phyloP scores from a whole-genome alignment of 768 basidiomycete species.

The Hypholoma sublateritium region DNA sequence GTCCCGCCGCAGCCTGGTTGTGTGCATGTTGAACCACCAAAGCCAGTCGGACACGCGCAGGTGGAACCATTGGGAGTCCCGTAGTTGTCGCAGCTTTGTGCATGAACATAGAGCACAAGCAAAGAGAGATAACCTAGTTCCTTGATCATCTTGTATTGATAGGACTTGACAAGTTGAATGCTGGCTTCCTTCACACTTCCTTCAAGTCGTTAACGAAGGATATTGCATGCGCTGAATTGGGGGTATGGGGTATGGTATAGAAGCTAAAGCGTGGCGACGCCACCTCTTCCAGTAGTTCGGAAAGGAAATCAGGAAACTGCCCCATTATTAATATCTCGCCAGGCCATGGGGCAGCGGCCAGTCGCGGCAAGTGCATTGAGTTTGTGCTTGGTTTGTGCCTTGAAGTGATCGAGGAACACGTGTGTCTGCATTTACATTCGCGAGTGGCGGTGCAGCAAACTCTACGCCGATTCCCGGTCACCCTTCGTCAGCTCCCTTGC shows the following conservation, averaged over 20 bases:
- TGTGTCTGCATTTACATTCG: no score
- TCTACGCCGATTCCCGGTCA: not conserved
- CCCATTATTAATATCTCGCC: no score
- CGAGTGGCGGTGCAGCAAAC: not conserved
- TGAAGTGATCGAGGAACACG: no score
- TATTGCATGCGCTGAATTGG: not conserved
- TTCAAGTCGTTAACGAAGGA: not conserved
- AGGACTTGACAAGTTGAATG: not conserved
- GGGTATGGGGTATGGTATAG: not conserved
- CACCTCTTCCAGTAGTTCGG: no score
- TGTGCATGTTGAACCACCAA: conserved; percentile 70
- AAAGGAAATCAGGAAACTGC: no score
- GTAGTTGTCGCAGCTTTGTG: conserved; percentile 68
- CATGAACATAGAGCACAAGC: conserved; percentile 22
- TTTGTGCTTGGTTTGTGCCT: no score
- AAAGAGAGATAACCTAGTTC: conserved; percentile 16
- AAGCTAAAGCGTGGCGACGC: not conserved
- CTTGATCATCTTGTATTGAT: conserved; percentile 5
- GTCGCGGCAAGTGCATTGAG: not conserved
- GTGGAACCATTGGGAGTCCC: conserved; percentile 53
- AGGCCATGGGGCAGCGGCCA: not conserved
- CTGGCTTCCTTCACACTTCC: not conserved
- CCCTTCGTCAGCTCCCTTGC: not conserved
- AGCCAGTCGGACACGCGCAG: conserved; percentile 82
- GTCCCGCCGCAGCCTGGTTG: conserved; percentile 78